Conservation (phyloP, 768 basidiomycete genomes). For the Leccinellum rugosiceps region DNA sequence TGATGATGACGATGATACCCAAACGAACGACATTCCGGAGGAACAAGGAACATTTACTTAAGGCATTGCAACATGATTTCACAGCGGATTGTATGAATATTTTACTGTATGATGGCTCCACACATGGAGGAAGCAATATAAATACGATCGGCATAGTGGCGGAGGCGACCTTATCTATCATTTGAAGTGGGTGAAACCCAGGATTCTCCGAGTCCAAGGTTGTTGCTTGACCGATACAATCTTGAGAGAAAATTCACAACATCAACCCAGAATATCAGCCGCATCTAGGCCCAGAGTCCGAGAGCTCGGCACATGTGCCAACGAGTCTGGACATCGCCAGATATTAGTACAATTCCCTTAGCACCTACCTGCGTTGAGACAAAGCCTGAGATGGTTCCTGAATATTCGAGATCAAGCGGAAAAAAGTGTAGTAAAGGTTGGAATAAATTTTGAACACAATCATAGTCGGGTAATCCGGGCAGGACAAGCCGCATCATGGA, state of each 20-base stretch:
- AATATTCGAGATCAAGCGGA: too few relatives aligned
- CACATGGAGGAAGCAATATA: not conserved
- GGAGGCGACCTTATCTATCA: not conserved
- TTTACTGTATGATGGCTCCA: not conserved
- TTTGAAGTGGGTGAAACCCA: not conserved
- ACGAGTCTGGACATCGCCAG: too few relatives aligned
- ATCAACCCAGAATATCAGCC: not conserved
- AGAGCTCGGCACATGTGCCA: too few relatives aligned
- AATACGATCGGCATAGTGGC: not conserved
- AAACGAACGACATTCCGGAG: not conserved
- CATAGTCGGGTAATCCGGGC: too few relatives aligned
- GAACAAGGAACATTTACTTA: not conserved
- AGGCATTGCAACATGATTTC: not conserved
- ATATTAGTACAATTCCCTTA: too few relatives aligned
- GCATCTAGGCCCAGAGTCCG: too few relatives aligned
- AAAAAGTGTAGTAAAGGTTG: too few relatives aligned
- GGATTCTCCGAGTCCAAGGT: too few relatives aligned
- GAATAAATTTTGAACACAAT: too few relatives aligned
- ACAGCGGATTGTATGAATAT: not conserved
- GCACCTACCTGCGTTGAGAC: too few relatives aligned
- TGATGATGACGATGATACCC: not conserved
- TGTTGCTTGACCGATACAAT: not conserved
- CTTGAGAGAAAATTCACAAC: not conserved
- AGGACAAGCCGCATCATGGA: too few relatives aligned
- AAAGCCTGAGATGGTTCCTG: too few relatives aligned